These are phyloP conservation scores for Pseudotsuga menziesii DNA, from an alignment of 75 land plant genomes.

Conservation along the genomic window DNA sequence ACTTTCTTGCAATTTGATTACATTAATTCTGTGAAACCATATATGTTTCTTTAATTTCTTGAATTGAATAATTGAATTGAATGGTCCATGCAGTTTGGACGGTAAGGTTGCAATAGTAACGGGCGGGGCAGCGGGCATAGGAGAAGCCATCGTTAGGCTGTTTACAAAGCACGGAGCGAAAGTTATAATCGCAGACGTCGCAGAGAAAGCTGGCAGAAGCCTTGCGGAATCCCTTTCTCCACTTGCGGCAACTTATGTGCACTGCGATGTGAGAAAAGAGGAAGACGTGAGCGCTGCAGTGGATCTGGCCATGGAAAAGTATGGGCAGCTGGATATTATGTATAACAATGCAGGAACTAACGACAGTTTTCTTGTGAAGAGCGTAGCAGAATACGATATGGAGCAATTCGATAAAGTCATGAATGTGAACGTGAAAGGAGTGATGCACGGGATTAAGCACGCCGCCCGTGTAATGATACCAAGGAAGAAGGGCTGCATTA, in stretches of 20 bases:
- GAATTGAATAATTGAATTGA: too few relatives aligned
- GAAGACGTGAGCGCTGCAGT: slow-evolving; percentile 56
- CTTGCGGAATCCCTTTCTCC: slow-evolving; percentile 11
- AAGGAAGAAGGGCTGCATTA: slow-evolving; percentile 23
- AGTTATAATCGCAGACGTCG: slow-evolving; percentile 24
- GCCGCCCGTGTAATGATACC: slow-evolving; percentile 47
- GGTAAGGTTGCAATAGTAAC: slow-evolving; percentile 16
- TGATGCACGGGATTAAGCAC: slow-evolving; percentile 46
- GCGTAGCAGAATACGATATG: slow-evolving; percentile 24
- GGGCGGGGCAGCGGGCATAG: slow-evolving; percentile 24
- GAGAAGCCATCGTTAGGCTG: slow-evolving; percentile 19
- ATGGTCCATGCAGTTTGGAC: slow-evolving; percentile 10
- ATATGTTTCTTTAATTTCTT: too few relatives aligned
- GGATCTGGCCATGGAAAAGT: slow-evolving; percentile 34
- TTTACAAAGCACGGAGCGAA: slow-evolving; percentile 24
- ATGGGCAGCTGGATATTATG: slow-evolving; percentile 73
- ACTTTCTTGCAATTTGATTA: too few relatives aligned
- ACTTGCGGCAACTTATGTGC: slow-evolving; percentile 18
- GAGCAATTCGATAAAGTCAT: slow-evolving; percentile 28
- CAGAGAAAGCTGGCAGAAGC: slow-evolving; percentile 7
- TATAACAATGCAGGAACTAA: slow-evolving; percentile 71
- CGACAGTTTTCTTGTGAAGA: neutral
- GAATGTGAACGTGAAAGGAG: slow-evolving; percentile 37
- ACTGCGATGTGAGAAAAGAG: slow-evolving; percentile 73
- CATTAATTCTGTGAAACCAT: too few relatives aligned